These are phyloP conservation scores for Huiozyma naganishii DNA, from an alignment of 805 yeast species.

Conservation along the genomic window DNA sequence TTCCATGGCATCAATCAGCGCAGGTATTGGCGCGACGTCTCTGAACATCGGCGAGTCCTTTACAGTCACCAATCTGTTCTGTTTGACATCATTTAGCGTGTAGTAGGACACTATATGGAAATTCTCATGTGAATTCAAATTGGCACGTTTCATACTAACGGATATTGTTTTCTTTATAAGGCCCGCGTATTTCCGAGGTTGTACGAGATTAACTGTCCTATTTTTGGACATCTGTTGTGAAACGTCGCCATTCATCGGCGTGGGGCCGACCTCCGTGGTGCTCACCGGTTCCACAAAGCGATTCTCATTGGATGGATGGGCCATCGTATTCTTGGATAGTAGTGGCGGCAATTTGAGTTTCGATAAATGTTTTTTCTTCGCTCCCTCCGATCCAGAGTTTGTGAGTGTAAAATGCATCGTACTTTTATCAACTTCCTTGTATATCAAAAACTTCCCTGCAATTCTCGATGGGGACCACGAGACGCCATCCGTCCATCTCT, in stretches of 20 bases:
- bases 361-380: conserved; percentile 1
- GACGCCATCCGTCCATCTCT: conserved; percentile 95
- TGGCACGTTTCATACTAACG: conserved; percentile 40
- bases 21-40: conserved; percentile 36
- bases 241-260: conserved; percentile 14
- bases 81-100: conserved; percentile 58
- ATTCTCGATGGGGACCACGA: conserved; percentile 90
- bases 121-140: conserved; percentile 18
- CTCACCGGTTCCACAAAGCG: too few species aligned
- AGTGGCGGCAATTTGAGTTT: conserved; percentile 10
- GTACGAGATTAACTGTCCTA: conserved; percentile 2
- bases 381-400: conserved; percentile 17
- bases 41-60: conserved; percentile 40
- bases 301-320: neutral
- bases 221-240: neutral
- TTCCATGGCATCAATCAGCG: conserved; percentile 45
- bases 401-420: conserved; percentile 19
- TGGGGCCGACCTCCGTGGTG: conserved; percentile 3
- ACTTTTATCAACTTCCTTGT: conserved; percentile 43
- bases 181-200: conserved; percentile 34
- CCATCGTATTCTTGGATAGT: conserved; percentile 3
- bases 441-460: conserved; percentile 72
- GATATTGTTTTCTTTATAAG: conserved; percentile 76
- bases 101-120: conserved; percentile 71
- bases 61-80: conserved; percentile 48